Evolutionary conservation across 2,329 filamentous ascomycete genomes (phyloP), one percentile per base, ranked within the genome.

Genomic region (Diaporthe caulivora): DNA sequence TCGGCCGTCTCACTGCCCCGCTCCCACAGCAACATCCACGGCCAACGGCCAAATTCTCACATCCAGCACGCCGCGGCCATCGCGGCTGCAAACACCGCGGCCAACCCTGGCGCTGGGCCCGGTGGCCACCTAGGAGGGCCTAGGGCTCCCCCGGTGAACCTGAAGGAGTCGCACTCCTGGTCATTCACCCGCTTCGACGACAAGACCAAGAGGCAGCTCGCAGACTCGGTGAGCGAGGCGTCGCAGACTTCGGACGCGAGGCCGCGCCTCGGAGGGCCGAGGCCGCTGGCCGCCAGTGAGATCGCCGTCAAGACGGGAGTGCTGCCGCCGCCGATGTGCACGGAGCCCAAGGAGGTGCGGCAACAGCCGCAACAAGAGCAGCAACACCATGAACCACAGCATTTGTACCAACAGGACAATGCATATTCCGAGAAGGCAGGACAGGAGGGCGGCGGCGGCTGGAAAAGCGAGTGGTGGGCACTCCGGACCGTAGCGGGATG

Each of bases 301-400:
- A 74, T 64, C 18, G 74, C 72, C 34, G 17, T 74, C 62, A 67
- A 74, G 68, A 86, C 57, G 9, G 72, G 72, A 11, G 57, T 72
- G 40, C 55, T 75, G 29, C 71, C 74, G n/a, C 69, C 71, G 37
- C 74, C 74, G 0, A 47, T 75, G 11, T 75, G 73, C 42, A 70
- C 72, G 1, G 73, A 72, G 53, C 73, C 73, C 44, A 73, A 68
- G 57, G 40, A 34, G 31, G 51, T 31, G 29, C n/a, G 17, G 42
- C 57, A 44, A 24, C 55, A 53, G 2, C 24, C 15, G 1, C 55
- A 53, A 29, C 15, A 31, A 11, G 26, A 64, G 17, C 29, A 31
- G n/a, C 26, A 17, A 29, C 54, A 40, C 0, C 49, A 57, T 15
- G 49, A 40, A 2, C 44, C 17, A 3, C 40, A 31, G 15, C 44